Evolutionary conservation across 2,329 filamentous ascomycete species (phyloP), one percentile per base, ranked within the genome.

Genomic region (Xylogone sp.): DNA sequence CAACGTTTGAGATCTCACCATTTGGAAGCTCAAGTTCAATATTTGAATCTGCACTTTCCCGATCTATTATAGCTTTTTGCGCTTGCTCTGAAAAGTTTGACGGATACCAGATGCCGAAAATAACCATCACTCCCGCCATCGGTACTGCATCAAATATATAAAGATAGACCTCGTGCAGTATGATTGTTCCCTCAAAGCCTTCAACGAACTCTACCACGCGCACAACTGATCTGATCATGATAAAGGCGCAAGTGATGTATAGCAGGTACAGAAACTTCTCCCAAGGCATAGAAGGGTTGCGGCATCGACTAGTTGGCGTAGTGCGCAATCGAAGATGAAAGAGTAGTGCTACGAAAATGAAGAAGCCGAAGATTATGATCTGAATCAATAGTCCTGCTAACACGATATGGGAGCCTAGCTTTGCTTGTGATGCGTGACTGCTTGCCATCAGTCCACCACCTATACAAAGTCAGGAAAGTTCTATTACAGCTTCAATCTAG

Each of bases 301-400:
- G 2, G 31, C 24, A 43, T 27, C 21, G 47, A 20, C 18, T 49
- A n/a, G 31, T 49, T 21, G 47, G 47, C 31, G 10, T 44, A 8
- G 31, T 21, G 21, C 31, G 47, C 7, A 47, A 24, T 22, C 50
- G 45, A 22, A 4, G 16, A 24, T 50, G 49, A 19, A 50, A 50
- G 42, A 50, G 16, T 3, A 39, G 29, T 3, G 42, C 20, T 2
- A 46, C 43, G 29, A 70, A 49, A 18, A 78, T 60, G 55, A 79
- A 79, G 47, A 76, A 67, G 22, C 66, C 64, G 53, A 79, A 79
- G 52, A 75, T 71, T 5, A 74, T 22, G 7, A 80, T 68, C 56
- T 80, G 76, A 7, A 78, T 55, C n/a, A 72, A 61, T 2, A 80
- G 62, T 7, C 76, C 76, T 3, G 59, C 70, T 18, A 78, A 63